Evolutionary conservation across 2,329 filamentous ascomycete species (phyloP), one percentile per base, ranked within the genome.

Genomic region (Aotearoamyces nothofagi): DNA sequence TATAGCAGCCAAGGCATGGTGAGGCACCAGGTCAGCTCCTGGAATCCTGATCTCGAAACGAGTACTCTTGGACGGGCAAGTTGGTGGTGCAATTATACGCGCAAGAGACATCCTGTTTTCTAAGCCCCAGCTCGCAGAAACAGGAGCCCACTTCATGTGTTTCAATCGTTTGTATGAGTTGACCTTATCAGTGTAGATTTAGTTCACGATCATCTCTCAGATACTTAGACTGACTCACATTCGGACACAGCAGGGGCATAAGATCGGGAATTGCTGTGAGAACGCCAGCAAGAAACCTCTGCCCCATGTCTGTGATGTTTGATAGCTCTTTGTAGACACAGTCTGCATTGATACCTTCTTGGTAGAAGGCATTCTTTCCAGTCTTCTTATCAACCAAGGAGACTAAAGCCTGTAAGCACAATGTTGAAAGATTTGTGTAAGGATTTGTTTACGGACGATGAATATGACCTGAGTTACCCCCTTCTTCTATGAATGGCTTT

Each of bases 101-200:
- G 98, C 78, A 0, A 81, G 92, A 0, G 90, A 87, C 4, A 83
- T 84, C 36, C 90, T 80, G 52, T 98, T 87, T 55, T 96, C 90
- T 4, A 94, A 59, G 1, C 90, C 90, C 90, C 90, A 98, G 0
- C 83, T 92, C 0, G 96, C 87, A 0, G 87, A 94, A 5, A 98
- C 87, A 0, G 90, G 90, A 0, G 90, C 90, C 90, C 90, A 98
- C 56, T 94, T 96, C 57, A 96, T 96, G 60, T 98, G 90, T 3
- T 96, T 90, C 1, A 98, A 67, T 3, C 90, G 77, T 58, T 98
- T 98, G 64, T 98, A 98, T 36, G 82, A 92, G 64, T 98, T 98
- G 47, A 98, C 70, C 1, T 83, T n/a, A n/a, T n/a, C n/a, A n/a
- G n/a, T n/a, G n/a, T n/a, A n/a, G n/a, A n/a, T n/a, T n/a, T n/a